phyloP scores from a whole-genome alignment of 2,329 filamentous ascomycete species.

The Colletotrichum godetiae region DNA sequence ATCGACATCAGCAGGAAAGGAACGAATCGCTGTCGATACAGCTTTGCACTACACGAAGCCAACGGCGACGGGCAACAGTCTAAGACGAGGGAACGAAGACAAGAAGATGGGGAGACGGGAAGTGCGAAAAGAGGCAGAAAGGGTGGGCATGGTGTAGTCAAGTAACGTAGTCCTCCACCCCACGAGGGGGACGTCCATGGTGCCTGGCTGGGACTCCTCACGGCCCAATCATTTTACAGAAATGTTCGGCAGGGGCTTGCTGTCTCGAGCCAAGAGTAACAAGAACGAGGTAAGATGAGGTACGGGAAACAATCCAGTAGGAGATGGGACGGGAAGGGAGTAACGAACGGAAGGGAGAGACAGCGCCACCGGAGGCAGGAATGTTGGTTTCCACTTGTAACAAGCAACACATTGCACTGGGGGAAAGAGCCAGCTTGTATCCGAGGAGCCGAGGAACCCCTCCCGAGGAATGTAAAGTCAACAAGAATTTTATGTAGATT shows the following conservation, averaged over 20 bases:
- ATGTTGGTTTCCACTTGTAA: constrained; percentile 4
- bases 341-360: constrained; percentile 9
- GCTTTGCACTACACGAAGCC: constrained; percentile 14
- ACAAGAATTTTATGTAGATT: not conserved
- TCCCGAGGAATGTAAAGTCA: not conserved
- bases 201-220: constrained; percentile 33
- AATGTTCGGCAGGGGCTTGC: not conserved
- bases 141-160: constrained; percentile 5
- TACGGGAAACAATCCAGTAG: not conserved
- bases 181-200: constrained; percentile 25
- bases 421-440: not conserved
- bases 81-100: not conserved
- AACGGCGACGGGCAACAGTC: constrained; percentile 31
- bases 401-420: not conserved
- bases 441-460: not conserved
- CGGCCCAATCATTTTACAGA: constrained; percentile 15
- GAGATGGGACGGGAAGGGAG: constrained; percentile 4
- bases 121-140: not conserved
- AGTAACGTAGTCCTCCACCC: constrained; percentile 15
- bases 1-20: constrained; percentile 36
- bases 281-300: constrained; percentile 34
- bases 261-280: constrained; percentile 37
- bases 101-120: constrained; percentile 13
- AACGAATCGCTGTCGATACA: constrained; percentile 35
- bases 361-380: not conserved